Conservation (phyloP, 176 grass and related monocot genomes). For the Carex pumila region DNA sequence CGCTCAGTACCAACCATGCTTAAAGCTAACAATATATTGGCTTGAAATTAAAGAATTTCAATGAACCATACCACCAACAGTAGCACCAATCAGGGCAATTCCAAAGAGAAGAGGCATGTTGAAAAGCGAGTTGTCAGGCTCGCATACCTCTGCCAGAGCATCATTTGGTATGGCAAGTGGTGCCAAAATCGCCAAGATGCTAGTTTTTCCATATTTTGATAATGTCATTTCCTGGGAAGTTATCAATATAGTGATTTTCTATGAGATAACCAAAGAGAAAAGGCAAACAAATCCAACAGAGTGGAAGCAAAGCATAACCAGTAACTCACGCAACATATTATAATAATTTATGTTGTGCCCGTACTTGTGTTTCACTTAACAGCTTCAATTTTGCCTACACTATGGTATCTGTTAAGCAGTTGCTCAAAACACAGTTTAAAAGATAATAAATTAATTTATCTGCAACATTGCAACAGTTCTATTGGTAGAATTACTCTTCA, state of each 20-base stretch:
- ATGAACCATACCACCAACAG: conserved; percentile 71
- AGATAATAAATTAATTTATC: background rate
- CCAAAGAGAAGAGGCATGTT: conserved; percentile 88
- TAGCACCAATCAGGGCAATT: conserved; percentile 93
- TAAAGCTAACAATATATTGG: conserved; percentile 1
- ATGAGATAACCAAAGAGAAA: background rate
- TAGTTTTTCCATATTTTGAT: conserved; percentile 36
- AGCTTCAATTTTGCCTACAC: background rate
- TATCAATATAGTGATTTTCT: conserved; percentile 1
- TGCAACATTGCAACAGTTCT: background rate
- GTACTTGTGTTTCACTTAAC: background rate
- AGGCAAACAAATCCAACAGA: conserved; percentile 8
- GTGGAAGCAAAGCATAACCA: background rate
- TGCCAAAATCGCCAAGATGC: conserved; percentile 26
- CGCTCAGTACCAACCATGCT: background rate
- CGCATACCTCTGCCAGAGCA: conserved; percentile 73
- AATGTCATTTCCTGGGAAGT: conserved; percentile 30
- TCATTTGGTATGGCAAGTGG: conserved; percentile 39
- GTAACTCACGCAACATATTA: background rate
- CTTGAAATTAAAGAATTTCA: background rate
- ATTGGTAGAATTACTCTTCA: background rate
- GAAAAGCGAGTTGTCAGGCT: conserved; percentile 59
- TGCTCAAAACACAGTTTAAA: background rate
- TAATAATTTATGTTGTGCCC: background rate
- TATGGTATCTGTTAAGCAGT: background rate